phyloP scores from a whole-genome alignment of 164 flowering plant species.

The Magnolia kwangsiensis region DNA sequence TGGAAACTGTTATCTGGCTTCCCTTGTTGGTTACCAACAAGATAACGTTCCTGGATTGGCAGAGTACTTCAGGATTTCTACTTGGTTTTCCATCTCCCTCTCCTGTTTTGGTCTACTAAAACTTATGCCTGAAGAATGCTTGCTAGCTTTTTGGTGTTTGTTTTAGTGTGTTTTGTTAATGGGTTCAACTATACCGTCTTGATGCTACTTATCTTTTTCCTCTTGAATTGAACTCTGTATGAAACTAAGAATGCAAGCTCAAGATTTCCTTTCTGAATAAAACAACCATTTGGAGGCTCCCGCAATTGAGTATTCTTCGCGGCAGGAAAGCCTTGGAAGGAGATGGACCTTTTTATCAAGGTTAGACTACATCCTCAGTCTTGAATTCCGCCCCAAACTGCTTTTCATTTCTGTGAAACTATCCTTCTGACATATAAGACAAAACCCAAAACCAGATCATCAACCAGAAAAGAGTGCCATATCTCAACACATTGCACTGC shows the following conservation, averaged over 20 bases:
- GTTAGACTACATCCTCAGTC: no score
- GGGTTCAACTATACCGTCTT: neutral
- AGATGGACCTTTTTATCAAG: no score
- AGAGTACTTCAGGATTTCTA: neutral
- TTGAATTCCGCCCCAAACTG: no score
- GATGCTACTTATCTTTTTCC: neutral
- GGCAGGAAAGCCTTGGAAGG: no score
- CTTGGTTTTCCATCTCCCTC: neutral
- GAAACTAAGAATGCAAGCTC: slow-evolving; percentile 4
- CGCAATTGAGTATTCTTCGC: no score
- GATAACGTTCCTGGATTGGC: neutral
- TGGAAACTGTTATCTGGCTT: neutral
- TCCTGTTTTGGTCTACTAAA: neutral
- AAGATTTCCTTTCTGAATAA: slow-evolving; percentile 8
- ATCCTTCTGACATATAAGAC: no score
- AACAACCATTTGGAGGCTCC: neutral
- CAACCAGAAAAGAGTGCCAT: no score
- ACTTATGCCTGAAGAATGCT: slow-evolving; percentile 4
- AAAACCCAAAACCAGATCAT: no score
- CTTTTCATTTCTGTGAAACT: no score
- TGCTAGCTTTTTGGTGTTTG: slow-evolving; percentile 2
- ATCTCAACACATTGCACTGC: no score
- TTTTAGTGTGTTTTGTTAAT: neutral
- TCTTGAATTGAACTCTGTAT: slow-evolving; percentile 1
- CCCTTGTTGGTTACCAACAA: neutral